Conservation (phyloP, 1,139 yeast species). For the Blastobotrys elegans region DNA sequence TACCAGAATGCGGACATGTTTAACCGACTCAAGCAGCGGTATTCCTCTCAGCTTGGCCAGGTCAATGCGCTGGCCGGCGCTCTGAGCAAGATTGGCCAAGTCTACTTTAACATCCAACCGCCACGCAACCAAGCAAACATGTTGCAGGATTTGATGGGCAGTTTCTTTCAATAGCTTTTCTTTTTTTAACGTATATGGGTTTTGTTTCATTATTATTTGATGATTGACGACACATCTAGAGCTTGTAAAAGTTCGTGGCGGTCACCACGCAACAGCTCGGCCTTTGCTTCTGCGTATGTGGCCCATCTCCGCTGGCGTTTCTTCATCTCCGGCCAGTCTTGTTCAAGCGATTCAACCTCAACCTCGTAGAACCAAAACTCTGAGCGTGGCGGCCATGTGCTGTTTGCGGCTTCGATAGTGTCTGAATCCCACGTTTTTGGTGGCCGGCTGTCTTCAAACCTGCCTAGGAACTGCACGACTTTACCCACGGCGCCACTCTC, state of each 20-base stretch:
- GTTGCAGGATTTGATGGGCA: slow-evolving; percentile 83
- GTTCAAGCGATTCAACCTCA: slow-evolving; percentile 50
- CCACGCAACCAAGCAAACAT: slow-evolving; percentile 54
- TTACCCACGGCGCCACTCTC: slow-evolving; percentile 86
- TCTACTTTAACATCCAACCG: slow-evolving; percentile 54
- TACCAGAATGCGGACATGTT: slow-evolving; percentile 49
- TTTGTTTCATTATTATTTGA: background rate
- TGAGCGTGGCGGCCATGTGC: slow-evolving; percentile 50
- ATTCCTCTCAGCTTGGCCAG: slow-evolving; percentile 46
- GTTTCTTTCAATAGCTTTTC: slow-evolving; percentile 44
- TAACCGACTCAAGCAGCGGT: slow-evolving; percentile 49
- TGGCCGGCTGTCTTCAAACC: slow-evolving; percentile 65
- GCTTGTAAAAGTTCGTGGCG: slow-evolving; percentile 70
- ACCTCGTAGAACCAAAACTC: slow-evolving; percentile 85
- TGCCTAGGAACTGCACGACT: slow-evolving; percentile 52
- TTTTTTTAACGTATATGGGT: background rate
- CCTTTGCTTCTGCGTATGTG: slow-evolving; percentile 63
- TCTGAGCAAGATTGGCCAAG: slow-evolving; percentile 40
- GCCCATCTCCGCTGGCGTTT: slow-evolving; percentile 72
- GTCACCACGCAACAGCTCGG: slow-evolving; percentile 52
- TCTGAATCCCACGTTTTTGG: slow-evolving; percentile 48
- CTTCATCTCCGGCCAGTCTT: slow-evolving; percentile 68
- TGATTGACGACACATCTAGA: slow-evolving; percentile 45
- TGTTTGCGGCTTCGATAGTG: slow-evolving; percentile 41
- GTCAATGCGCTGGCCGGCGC: slow-evolving; percentile 34